A percentile compares a stretch with the other conserved stretches of the same genome.
phyloP scores from a whole-genome alignment of 148 eudicot species.

The Gaultheria prostrata region DNA sequence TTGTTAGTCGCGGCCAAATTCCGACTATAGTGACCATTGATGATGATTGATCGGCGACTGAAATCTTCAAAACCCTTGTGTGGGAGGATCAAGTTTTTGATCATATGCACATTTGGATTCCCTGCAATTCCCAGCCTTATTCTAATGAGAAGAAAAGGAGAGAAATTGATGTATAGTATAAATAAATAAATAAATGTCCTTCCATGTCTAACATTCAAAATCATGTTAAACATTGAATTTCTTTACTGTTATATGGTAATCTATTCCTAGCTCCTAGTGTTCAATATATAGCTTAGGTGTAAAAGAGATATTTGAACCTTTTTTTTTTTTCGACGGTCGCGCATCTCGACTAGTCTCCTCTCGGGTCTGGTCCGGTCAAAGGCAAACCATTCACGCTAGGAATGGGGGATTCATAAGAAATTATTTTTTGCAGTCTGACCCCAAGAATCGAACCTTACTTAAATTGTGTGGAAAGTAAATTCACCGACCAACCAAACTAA shows the following conservation, averaged over 20 bases:
- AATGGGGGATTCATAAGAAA: too few relatives aligned
- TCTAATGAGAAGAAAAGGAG: neutral
- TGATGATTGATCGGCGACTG: slow-evolving; percentile 6
- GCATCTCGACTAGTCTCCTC: too few relatives aligned
- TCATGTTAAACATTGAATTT: neutral
- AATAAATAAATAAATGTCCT: neutral
- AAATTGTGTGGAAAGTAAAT: too few relatives aligned
- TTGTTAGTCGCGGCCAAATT: slow-evolving; percentile 62
- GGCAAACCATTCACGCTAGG: too few relatives aligned
- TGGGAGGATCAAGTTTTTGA: slow-evolving; percentile 12
- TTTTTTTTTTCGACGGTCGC: too few relatives aligned
- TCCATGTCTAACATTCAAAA: neutral
- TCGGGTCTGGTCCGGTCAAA: too few relatives aligned
- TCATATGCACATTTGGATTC: neutral
- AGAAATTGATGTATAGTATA: neutral
- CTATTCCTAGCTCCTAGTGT: neutral
- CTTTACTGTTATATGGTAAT: neutral
- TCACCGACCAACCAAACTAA: too few relatives aligned
- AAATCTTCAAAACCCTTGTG: neutral
- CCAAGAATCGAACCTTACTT: too few relatives aligned
- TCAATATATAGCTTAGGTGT: neutral
- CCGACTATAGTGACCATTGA: slow-evolving; percentile 44
- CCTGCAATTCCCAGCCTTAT: slow-evolving; percentile 11
- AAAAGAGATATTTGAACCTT: neutral
- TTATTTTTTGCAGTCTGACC: too few relatives aligned